Evolutionary conservation across 441 rosid genomes (phyloP).

Genomic region (Pelargonium fulgidum): DNA sequence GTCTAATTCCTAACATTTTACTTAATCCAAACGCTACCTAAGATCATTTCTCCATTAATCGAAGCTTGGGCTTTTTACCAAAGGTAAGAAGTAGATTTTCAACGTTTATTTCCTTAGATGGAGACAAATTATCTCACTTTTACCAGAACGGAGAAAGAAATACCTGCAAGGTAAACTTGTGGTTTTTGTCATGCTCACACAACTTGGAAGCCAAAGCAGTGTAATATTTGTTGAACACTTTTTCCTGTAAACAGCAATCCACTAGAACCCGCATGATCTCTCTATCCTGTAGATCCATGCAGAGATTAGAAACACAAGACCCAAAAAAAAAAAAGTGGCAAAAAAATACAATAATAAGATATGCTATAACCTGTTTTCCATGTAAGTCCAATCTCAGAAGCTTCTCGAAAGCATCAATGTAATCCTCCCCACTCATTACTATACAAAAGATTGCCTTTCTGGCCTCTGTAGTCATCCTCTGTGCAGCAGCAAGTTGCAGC

Average conservation of each 20-base stretch:
- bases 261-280: conserved; percentile 81
- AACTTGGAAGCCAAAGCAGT: conserved; percentile 63
- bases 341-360: neutral
- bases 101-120: neutral
- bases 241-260: conserved; percentile 85
- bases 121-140: neutral
- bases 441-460: conserved; percentile 84
- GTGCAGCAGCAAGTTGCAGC: conserved; percentile 84
- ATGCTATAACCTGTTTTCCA: conserved; percentile 55
- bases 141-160: neutral
- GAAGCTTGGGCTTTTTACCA: neutral
- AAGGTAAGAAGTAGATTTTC: neutral
- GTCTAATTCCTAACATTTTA: too few species aligned
- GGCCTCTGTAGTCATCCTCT: conserved; percentile 86
- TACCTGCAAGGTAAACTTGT: conserved; percentile 86
- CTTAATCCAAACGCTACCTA: too few species aligned
- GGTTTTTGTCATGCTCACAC: conserved; percentile 78
- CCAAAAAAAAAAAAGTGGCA: neutral
- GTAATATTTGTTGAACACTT: conserved; percentile 77
- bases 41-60: neutral
- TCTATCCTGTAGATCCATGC: conserved; percentile 48
- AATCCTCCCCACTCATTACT: conserved; percentile 87
- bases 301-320: neutral
- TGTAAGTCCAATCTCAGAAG: conserved; percentile 72
- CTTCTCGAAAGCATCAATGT: conserved; percentile 83